Evolutionary conservation across 805 yeast species (phyloP).

Genomic region (Naumovozyma baii): DNA sequence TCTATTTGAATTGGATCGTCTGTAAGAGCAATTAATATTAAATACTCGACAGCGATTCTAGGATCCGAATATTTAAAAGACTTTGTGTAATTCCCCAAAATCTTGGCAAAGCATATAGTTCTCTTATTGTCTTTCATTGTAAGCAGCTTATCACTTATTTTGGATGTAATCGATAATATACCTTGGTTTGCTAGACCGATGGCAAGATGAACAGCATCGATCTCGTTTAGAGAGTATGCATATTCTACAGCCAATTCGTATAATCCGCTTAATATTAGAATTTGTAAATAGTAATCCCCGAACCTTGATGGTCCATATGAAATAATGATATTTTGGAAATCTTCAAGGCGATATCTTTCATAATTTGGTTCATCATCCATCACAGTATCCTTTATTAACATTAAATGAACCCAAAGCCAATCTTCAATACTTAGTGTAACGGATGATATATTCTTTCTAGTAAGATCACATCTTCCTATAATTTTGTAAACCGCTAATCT

Average conservation of each 20-base stretch:
- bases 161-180: conserved; percentile 33
- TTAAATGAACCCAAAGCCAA: conserved; percentile 92
- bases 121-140: conserved; percentile 29
- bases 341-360: conserved; percentile 63
- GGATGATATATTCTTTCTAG: conserved; percentile 57
- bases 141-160: conserved; percentile 1
- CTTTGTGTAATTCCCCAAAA: conserved; percentile 72
- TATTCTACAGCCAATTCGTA: conserved; percentile 73
- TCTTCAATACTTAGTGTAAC: conserved; percentile 78
- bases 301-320: conserved; percentile 69
- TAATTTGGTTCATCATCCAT: conserved; percentile 43
- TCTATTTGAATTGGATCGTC: conserved; percentile 38
- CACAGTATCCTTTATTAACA: conserved; percentile 54
- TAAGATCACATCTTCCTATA: conserved; percentile 78
- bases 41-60: conserved; percentile 82
- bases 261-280: conserved; percentile 64
- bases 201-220: conserved; percentile 84
- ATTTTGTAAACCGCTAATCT: conserved; percentile 84
- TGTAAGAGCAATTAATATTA: conserved; percentile 57
- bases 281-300: conserved; percentile 62
- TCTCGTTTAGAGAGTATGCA: conserved; percentile 46
- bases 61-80: conserved; percentile 82
- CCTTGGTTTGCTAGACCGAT: conserved; percentile 72
- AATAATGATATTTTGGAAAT: conserved; percentile 61
- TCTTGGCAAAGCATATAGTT: conserved; percentile 42